These are phyloP conservation scores for Ilyonectria sp. DNA, from an alignment of 2,329 filamentous ascomycete genomes.

Conservation along the genomic window DNA sequence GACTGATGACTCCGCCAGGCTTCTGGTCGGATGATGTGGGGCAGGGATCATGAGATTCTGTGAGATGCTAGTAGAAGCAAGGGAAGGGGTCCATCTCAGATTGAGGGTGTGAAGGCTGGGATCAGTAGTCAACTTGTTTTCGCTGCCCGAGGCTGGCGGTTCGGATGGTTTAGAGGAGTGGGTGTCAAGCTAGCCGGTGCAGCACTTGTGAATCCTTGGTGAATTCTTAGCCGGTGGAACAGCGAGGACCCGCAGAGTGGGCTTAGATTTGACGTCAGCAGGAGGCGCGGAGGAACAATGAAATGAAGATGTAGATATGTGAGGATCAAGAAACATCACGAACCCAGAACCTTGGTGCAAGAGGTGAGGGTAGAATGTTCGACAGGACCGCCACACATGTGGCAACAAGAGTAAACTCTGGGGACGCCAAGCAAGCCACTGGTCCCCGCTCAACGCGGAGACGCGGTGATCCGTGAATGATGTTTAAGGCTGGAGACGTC, in stretches of 20 bases:
- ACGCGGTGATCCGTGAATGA: slow-evolving; percentile 18
- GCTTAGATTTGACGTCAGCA: slow-evolving; percentile 33
- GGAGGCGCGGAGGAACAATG: slow-evolving; percentile 19
- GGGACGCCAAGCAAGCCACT: slow-evolving; percentile 44
- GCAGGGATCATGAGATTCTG: slow-evolving; percentile 50
- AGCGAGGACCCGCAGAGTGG: slow-evolving; percentile 25
- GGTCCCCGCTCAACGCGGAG: neutral
- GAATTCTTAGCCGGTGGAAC: slow-evolving; percentile 32
- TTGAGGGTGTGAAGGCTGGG: slow-evolving; percentile 44
- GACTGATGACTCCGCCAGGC: slow-evolving; percentile 40
- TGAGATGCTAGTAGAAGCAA: slow-evolving; percentile 43
- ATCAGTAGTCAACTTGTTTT: slow-evolving; percentile 30
- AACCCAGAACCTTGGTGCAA: slow-evolving; percentile 36
- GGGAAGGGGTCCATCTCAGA: slow-evolving; percentile 44
- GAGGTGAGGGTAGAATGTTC: slow-evolving; percentile 39
- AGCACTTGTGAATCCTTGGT: slow-evolving; percentile 42
- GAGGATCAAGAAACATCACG: slow-evolving; percentile 28
- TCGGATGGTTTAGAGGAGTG: slow-evolving; percentile 34
- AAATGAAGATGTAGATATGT: slow-evolving; percentile 22
- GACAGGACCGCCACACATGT: slow-evolving; percentile 40
- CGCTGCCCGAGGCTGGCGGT: slow-evolving; percentile 35
- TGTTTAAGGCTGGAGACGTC: slow-evolving; percentile 9
- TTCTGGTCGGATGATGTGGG: slow-evolving; percentile 49
- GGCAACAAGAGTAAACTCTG: slow-evolving; percentile 35
- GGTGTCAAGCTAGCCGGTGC: slow-evolving; percentile 38